A percentile compares a stretch with the other conserved stretches of the same genome.
Evolutionary conservation across 345 rosid genomes (phyloP).

Genomic region (Microcos paniculata): DNA sequence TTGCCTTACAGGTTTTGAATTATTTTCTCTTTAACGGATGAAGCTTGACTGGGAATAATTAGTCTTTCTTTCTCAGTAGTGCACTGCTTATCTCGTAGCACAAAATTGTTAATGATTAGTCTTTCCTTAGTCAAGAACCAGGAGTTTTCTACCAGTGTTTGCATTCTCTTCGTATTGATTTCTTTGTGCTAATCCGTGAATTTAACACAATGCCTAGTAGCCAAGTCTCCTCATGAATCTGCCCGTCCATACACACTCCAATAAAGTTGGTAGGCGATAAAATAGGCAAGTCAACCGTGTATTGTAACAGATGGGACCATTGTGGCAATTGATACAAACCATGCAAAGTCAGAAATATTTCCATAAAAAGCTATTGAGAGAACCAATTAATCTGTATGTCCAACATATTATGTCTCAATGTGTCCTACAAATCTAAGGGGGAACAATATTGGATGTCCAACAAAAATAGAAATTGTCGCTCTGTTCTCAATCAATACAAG

Average conservation of each 20-base stretch:
- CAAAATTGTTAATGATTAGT: too few species aligned
- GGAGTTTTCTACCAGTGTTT: too few species aligned
- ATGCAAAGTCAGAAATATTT: not conserved
- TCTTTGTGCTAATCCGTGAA: not conserved
- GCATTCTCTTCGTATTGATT: not conserved
- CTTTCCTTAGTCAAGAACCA: too few species aligned
- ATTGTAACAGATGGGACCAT: not conserved
- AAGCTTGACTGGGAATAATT: too few species aligned
- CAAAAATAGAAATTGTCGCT: conserved; percentile 6
- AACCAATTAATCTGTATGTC: conserved; percentile 13
- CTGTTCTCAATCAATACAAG: conserved; percentile 19
- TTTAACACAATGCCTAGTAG: not conserved
- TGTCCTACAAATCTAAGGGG: not conserved
- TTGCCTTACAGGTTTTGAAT: too few species aligned
- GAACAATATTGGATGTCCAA: conserved; percentile 17
- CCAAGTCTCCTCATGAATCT: not conserved
- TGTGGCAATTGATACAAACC: not conserved
- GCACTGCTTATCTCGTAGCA: too few species aligned
- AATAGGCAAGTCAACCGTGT: not conserved
- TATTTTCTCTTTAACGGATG: too few species aligned
- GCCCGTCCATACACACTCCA: not conserved
- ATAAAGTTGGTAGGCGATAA: too few species aligned
- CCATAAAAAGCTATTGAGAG: not conserved
- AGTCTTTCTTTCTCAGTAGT: too few species aligned
- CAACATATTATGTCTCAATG: conserved; percentile 9